Base-by-base conservation (phyloP, 805 yeast genomes). In the Metschnikowia lochheadii region DNA sequence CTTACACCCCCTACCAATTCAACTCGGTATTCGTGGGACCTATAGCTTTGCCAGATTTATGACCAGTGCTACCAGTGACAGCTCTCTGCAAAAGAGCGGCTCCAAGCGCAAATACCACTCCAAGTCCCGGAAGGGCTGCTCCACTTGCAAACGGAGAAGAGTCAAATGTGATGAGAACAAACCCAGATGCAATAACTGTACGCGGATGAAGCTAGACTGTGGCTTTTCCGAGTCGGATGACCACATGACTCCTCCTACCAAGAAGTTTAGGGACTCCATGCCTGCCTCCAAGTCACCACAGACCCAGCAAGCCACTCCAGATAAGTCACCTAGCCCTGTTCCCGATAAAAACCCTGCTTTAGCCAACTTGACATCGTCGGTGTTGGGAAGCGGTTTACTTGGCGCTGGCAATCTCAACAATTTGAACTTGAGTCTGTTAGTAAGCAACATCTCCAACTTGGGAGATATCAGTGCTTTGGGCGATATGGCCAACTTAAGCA, bases 161-260 rank as follows among this genome's bases (percentile, higher is more conserved):
- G 97, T 92, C 38, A 91, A 91, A 64, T 91, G 98, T 73, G 97
- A 91, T 64, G 97, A 92, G 66, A 72, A 73, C 0, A 85, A 83
- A 53, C 97, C 97, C 0, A 64, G 73, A 6, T 91, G 98, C 66
- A 72, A 72, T 20, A 89, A 89, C 68, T 91, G 98, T 68, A 68
- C 74, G 44, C 84, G 89, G 54, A 80, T 91, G 82, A 85, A 87
- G 20, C 73, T 91, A 34, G 84, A 80, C 26, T 91, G 98, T 68
- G 78, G 85, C 2, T 90, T 87, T 60, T 38, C 63, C 3, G 49
- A 49, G 31, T 41, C 55, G 8, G 68, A 64, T 6, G 56, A 49
- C 18, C 40, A 54, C 3, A 58, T 44, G 11, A 23, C 10, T 31
- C 52, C 56, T 5, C 17, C 48, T n/a, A 21, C 34, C 18, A 53